Evolutionary conservation across 1,284 basidiomycete genomes (phyloP), one percentile per base, ranked within the genome.

Genomic region (Boletus hoseneyae): DNA sequence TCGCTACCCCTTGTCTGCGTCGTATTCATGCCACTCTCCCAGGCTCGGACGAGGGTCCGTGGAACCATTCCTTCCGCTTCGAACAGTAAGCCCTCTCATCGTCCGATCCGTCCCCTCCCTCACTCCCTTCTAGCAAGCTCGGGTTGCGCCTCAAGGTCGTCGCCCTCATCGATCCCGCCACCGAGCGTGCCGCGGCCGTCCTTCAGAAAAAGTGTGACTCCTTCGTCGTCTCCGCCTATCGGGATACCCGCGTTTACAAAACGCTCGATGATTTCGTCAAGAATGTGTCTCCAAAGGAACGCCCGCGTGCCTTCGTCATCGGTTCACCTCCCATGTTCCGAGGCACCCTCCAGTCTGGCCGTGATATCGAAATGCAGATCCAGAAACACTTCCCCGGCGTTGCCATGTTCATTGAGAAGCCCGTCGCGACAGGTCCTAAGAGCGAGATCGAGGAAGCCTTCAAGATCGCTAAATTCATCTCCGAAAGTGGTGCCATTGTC

Each of bases 401-500:
- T 29, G 87, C 90, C n/a, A 80, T 96, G 72, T 97, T 97, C 68
- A 80, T 98, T 57, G 95, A 98, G 73, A 98, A 97, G 75, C 94
- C 94, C 27, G 79, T 96, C 56, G 85, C 93, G 23, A 94, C 93
- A 29, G 93, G 93, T 29, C 82, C 88, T 10, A 77, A 74, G 45
- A 73, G 77, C 54, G 83, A 87, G 67, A 80, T 94, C 53, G 73
- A 75, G 41, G 79, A 88, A 50, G 74, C 75, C n/a, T 86, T 82
- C 68, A 68, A 77, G 45, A 79, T 91, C 53, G 79, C 88, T 9
- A 81, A 85, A 59, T 71, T 68, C 51, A 89, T 95, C 61, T 68
- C 75, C 50, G 79, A 89, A 33, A 77, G 79, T 54, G 78, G 80
- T 52, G 88, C 88, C 47, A 76, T 96, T 56, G 93, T 93, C 63